phyloP scores from a whole-genome alignment of 768 basidiomycete species.

The Lentinula edodes region DNA sequence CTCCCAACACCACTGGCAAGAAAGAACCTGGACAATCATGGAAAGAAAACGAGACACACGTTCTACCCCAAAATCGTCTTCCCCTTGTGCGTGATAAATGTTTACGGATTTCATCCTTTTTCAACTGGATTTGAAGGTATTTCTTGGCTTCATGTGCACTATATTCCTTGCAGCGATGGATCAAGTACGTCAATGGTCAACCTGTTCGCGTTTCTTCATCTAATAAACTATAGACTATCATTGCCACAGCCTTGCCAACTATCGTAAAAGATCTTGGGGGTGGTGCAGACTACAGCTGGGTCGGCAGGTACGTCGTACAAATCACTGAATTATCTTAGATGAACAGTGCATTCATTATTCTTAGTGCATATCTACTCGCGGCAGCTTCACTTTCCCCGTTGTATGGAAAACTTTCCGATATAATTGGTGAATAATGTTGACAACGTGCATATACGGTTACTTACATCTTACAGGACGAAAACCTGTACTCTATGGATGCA shows the following conservation, averaged over 20 bases:
- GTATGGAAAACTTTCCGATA: constrained; percentile 70
- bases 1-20: background rate
- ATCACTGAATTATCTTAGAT: background rate
- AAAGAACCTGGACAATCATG: constrained; percentile 47
- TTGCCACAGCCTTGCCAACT: constrained; percentile 72
- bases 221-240: constrained; percentile 41
- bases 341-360: background rate
- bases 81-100: constrained; percentile 29
- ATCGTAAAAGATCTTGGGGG: constrained; percentile 64
- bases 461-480: constrained; percentile 45
- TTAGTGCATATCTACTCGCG: constrained; percentile 69
- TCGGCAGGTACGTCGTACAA: constrained; percentile 46
- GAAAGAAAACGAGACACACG: constrained; percentile 51
- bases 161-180: constrained; percentile 46
- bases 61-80: constrained; percentile 50
- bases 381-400: constrained; percentile 63
- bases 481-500: constrained; percentile 60
- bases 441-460: background rate
- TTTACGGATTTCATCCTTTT: constrained; percentile 1
- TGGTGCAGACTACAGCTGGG: constrained; percentile 65
- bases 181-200: constrained; percentile 34
- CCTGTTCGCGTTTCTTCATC: background rate
- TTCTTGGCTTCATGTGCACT: constrained; percentile 23
- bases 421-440: background rate
- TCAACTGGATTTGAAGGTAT: constrained; percentile 12